Base-by-base conservation (phyloP, 768 basidiomycete genomes). In the Candolleomyces efflorescens region DNA sequence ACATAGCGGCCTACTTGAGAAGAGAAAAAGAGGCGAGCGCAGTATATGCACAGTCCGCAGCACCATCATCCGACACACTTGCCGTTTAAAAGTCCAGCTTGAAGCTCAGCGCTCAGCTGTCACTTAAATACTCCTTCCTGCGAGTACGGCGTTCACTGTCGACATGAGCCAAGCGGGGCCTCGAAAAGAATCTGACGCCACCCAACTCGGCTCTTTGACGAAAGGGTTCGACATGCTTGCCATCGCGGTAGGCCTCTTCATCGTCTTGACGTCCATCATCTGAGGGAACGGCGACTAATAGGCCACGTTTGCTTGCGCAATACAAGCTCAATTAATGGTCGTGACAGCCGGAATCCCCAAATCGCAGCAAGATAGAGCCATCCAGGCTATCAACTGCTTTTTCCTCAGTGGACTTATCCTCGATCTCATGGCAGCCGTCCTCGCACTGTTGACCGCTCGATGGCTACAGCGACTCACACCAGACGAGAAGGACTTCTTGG, bases 271-370 rank as follows among this genome's bases (percentile, higher is more conserved):
- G n/a, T n/a, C n/a, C n/a, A n/a, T n/a, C n/a, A n/a, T n/a, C n/a
- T n/a, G n/a, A n/a, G n/a, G n/a, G n/a, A n/a, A n/a, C n/a, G n/a
- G n/a, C n/a, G n/a, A n/a, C 18, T 24, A 23, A 1, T 22, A 61
- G 60, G 60, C 60, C 4, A 53, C 39, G 4, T 61, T 61, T 18
- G 49, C 55, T 12, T 38, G 51, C 18, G 46, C 60, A 17, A 55
- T 61, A 43, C 60, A 61, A 55, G 60, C 53, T 9, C 58, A 59
- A 45, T 20, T 61, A 4, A 59, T 61, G 55, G 43, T 37, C 3
- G 50, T 39, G 20, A 55, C 58, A 9, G 52, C 47, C 22, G 47
- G 47, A 10, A 15, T 49, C 23, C 24, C n/a, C 26, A 18, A 17
- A 15, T n/a, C 26, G 9, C 44, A 59, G n/a, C 44, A 54, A 20